These are phyloP conservation scores for Ceratocystis huliohia DNA, from an alignment of 2,329 filamentous ascomycete species.

Conservation along the genomic window DNA sequence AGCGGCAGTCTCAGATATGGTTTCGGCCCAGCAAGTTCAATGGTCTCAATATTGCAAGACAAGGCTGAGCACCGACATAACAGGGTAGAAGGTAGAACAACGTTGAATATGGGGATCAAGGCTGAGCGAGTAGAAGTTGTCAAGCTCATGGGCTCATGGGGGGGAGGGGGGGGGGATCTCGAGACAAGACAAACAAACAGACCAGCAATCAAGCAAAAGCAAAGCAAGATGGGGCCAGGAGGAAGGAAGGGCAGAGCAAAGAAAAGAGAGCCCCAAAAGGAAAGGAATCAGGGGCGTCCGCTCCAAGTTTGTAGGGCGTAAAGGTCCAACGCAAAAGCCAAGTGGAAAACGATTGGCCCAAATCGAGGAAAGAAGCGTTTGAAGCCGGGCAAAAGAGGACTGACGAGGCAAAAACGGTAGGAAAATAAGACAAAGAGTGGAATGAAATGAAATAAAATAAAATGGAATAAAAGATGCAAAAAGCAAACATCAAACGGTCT, in stretches of 20 bases:
- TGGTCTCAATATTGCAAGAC: too few relatives aligned
- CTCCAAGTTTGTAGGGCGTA: neutral
- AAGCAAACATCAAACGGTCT: neutral
- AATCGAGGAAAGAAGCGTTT: neutral
- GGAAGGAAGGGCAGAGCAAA: neutral
- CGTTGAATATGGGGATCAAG: too few relatives aligned
- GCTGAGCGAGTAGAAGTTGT: too few relatives aligned
- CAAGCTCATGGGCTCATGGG: too few relatives aligned
- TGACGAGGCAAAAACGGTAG: slow-evolving; percentile 5
- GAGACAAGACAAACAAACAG: too few relatives aligned
- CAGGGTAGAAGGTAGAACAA: too few relatives aligned
- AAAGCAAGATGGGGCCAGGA: neutral
- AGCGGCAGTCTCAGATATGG: too few relatives aligned
- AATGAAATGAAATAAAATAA: neutral
- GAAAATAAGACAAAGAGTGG: neutral
- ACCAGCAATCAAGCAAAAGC: too few relatives aligned
- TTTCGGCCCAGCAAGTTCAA: too few relatives aligned
- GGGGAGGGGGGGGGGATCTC: too few relatives aligned
- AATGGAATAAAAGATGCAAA: neutral
- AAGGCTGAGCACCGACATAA: too few relatives aligned
- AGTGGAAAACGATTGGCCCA: neutral
- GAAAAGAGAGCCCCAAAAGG: too few relatives aligned
- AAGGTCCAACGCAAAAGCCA: neutral
- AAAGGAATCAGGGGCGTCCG: slow-evolving; percentile 2
- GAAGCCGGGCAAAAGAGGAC: neutral